Conservation (phyloP, 306 rosid species). For the Citrullus colocynthis region DNA sequence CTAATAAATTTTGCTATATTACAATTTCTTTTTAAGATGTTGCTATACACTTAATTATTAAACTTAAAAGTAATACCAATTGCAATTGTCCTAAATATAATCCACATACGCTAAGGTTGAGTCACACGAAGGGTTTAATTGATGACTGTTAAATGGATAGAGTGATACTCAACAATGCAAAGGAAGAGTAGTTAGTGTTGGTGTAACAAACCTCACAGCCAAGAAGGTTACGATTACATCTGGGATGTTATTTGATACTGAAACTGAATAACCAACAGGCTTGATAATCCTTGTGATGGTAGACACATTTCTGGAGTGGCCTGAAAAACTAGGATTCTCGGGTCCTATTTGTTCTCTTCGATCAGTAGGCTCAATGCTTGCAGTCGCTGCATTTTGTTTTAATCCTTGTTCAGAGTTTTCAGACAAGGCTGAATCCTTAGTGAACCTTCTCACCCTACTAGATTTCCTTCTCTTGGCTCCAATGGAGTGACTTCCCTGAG, state of each 20-base stretch:
- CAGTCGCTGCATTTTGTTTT: conserved; percentile 23
- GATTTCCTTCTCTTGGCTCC: conserved; percentile 87
- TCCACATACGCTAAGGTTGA: not conserved
- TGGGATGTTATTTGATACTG: conserved; percentile 33
- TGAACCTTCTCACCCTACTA: conserved; percentile 76
- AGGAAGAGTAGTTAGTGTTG: not conserved
- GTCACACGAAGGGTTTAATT: not conserved
- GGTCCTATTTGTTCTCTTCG: not conserved
- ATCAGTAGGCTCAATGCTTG: conserved; percentile 15
- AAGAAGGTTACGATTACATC: conserved; percentile 55
- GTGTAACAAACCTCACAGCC: conserved; percentile 57
- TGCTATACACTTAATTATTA: too few species aligned
- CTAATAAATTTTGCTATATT: too few species aligned
- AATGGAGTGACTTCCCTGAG: conserved; percentile 32
- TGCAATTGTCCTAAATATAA: not conserved
- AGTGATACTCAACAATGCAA: not conserved
- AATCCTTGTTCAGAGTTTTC: conserved; percentile 15
- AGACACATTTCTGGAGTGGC: conserved; percentile 25
- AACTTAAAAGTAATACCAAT: too few species aligned
- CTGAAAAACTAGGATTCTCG: conserved; percentile 17
- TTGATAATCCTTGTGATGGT: conserved; percentile 58
- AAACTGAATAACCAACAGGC: conserved; percentile 64
- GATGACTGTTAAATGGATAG: not conserved
- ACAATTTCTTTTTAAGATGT: too few species aligned
- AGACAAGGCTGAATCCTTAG: conserved; percentile 22